phyloP scores from a whole-genome alignment of 2,329 filamentous ascomycete species.

The Drechslera avenae region DNA sequence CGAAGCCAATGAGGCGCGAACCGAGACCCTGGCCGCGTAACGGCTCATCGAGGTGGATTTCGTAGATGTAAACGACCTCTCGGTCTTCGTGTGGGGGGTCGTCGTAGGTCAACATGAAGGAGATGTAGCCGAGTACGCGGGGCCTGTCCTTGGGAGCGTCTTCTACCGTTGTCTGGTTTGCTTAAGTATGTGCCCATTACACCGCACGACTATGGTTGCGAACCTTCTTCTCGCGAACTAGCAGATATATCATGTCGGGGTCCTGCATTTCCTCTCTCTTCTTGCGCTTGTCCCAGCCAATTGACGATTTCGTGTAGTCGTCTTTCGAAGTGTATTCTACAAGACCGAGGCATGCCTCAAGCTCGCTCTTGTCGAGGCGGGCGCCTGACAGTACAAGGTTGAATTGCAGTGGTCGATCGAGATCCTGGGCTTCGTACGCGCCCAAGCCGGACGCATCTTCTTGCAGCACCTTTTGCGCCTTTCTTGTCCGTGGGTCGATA shows the following conservation, averaged over 20 bases:
- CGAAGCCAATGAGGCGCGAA: constrained; percentile 61
- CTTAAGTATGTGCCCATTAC: too few relatives aligned
- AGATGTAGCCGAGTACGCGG: constrained; percentile 55
- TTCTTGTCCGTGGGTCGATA: neutral
- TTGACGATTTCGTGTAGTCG: constrained; percentile 67
- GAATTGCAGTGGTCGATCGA: constrained; percentile 14
- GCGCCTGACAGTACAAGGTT: constrained; percentile 30
- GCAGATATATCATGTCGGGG: constrained; percentile 69
- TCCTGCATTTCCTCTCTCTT: constrained; percentile 74
- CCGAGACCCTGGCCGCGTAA: constrained; percentile 69
- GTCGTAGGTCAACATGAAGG: constrained; percentile 71
- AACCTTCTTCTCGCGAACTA: constrained; percentile 48
- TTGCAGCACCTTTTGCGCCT: constrained; percentile 11
- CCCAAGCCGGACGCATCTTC: constrained; percentile 6
- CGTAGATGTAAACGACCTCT: constrained; percentile 78
- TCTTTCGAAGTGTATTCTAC: constrained; percentile 67
- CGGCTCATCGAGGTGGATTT: constrained; percentile 68
- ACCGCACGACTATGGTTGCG: too few relatives aligned
- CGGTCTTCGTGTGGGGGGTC: constrained; percentile 49
- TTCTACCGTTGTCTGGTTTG: neutral
- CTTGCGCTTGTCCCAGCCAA: constrained; percentile 65
- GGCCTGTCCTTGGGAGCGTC: neutral
- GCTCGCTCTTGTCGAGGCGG: constrained; percentile 46
- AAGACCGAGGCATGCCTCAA: constrained; percentile 59
- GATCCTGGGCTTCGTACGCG: neutral